Percentiles rank a stretch among this genome's conserved stretches.
Conservation (phyloP, 2,329 filamentous ascomycete species). For the Zelopaecilomyces penicillatus region DNA sequence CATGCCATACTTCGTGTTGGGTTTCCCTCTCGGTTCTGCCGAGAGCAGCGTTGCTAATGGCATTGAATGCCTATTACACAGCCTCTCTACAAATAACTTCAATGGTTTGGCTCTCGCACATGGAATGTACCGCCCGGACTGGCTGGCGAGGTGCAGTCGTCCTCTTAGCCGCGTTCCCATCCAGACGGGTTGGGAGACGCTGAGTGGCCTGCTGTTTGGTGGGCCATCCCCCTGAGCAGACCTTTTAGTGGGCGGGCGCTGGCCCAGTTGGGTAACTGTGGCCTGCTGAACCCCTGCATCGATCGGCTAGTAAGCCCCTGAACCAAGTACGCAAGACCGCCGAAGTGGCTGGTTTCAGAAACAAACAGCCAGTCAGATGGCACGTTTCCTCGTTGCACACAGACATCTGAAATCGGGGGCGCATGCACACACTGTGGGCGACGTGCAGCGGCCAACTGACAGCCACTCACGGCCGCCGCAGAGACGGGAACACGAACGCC, state of each 20-base stretch:
- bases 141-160: no score
- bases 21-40: neutral
- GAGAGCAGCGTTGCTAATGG: neutral
- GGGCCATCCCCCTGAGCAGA: neutral
- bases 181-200: slow-evolving; percentile 3
- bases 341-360: slow-evolving; percentile 9
- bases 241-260: neutral
- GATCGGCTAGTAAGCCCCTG: neutral
- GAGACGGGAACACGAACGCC: neutral
- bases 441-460: neutral
- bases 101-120: no score
- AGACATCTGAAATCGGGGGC: slow-evolving; percentile 3
- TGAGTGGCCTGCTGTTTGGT: slow-evolving; percentile 3
- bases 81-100: no score
- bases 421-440: no score
- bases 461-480: slow-evolving; percentile 8
- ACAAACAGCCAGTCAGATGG: slow-evolving; percentile 5
- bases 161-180: neutral
- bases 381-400: slow-evolving; percentile 1
- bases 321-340: slow-evolving; percentile 8
- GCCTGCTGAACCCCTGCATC: neutral
- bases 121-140: no score
- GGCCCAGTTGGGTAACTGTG: neutral
- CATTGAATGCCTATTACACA: no score
- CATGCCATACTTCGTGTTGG: no score